Evolutionary conservation across 75 land plant species (phyloP).

Genomic region (Gnetum montanum): DNA sequence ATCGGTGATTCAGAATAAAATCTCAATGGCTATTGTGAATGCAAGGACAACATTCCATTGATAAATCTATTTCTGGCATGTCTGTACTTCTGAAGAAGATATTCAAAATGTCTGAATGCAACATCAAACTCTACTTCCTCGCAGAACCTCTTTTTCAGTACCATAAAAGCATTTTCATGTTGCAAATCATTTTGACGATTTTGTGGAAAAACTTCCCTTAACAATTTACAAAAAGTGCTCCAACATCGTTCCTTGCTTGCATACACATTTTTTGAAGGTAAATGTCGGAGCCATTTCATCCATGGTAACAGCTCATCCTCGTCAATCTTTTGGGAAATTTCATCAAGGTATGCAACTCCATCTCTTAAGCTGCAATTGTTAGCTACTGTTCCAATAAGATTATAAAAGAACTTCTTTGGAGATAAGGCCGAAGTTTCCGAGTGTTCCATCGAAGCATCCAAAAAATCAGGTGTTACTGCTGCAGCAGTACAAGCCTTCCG

Average conservation of each 20-base stretch:
- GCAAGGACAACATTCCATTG: constrained; percentile 45
- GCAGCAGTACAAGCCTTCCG: constrained; percentile 74
- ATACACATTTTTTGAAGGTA: constrained; percentile 5
- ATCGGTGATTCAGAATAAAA: too few relatives aligned
- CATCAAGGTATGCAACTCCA: constrained; percentile 19
- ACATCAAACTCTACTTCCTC: constrained; percentile 21
- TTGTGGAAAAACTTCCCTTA: constrained; percentile 4
- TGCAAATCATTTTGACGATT: background rate
- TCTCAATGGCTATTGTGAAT: constrained; percentile 9
- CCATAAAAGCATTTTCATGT: constrained; percentile 7
- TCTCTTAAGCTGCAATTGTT: constrained; percentile 26
- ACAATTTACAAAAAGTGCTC: constrained; percentile 1
- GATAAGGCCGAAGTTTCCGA: background rate
- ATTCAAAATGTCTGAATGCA: constrained; percentile 14
- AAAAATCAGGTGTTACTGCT: constrained; percentile 9
- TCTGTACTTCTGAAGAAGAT: constrained; percentile 33
- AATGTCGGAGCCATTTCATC: constrained; percentile 42
- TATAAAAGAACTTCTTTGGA: constrained; percentile 18
- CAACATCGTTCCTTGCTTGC: background rate
- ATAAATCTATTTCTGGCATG: constrained; percentile 25
- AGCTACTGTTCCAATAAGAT: constrained; percentile 21
- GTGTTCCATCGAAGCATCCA: background rate
- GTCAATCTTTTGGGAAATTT: constrained; percentile 9
- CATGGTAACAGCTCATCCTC: constrained; percentile 17
- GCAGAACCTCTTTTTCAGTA: constrained; percentile 18